phyloP scores from a whole-genome alignment of 148 eudicot species.

The Nepenthes gracilis region DNA sequence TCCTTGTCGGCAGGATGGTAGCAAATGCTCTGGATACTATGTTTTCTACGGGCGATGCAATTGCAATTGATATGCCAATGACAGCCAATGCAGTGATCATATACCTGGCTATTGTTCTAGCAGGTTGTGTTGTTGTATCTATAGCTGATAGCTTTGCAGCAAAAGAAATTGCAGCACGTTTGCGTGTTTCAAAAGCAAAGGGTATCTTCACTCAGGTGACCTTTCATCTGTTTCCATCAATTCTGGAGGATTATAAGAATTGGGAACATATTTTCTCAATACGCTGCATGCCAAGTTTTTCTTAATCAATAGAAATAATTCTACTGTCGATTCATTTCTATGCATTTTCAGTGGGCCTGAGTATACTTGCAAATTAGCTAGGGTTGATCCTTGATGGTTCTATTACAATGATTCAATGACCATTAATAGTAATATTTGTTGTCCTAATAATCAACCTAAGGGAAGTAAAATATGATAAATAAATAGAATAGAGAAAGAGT shows the following conservation, averaged over 20 bases:
- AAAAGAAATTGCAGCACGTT: constrained; percentile 73
- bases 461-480: too few relatives aligned
- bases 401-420: too few relatives aligned
- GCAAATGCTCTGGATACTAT: constrained; percentile 65
- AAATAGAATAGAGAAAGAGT: too few relatives aligned
- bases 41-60: constrained; percentile 72
- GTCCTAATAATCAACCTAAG: too few relatives aligned
- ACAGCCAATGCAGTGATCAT: constrained; percentile 74
- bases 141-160: constrained; percentile 95
- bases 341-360: too few relatives aligned
- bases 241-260: not conserved
- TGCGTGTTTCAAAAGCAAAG: constrained; percentile 76
- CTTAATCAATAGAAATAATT: too few relatives aligned
- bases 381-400: too few relatives aligned
- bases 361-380: too few relatives aligned
- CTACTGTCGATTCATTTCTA: too few relatives aligned
- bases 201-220: constrained; percentile 87
- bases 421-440: not conserved
- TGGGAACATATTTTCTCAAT: too few relatives aligned
- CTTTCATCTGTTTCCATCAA: not conserved
- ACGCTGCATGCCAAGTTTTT: too few relatives aligned
- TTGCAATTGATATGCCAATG: constrained; percentile 98
- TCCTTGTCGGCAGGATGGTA: constrained; percentile 44
- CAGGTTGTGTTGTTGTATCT: constrained; percentile 74
- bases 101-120: constrained; percentile 70